Evolutionary conservation across 768 basidiomycete species (phyloP).

Genomic region (Candolleomyces aberdarensis): DNA sequence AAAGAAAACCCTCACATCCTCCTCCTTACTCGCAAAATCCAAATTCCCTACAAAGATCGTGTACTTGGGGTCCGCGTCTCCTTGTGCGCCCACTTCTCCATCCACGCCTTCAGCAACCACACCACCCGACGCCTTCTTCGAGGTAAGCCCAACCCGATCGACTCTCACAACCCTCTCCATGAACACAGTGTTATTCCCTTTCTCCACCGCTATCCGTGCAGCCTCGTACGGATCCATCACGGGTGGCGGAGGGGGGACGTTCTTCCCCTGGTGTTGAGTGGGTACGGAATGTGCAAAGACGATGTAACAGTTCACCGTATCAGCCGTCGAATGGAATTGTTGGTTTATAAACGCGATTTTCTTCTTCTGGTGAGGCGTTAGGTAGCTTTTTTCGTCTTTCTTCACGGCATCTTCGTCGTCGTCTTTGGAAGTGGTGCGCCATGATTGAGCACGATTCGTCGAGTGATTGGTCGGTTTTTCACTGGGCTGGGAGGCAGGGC

Average conservation of each 20-base stretch:
- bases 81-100: conserved; percentile 12
- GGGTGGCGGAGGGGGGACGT: conserved; percentile 47
- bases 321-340: conserved; percentile 79
- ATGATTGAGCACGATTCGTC: conserved; percentile 20
- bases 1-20: conserved; percentile 84
- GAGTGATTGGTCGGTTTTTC: neutral
- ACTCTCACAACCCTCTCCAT: conserved; percentile 78
- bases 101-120: neutral
- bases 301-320: conserved; percentile 82
- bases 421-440: conserved; percentile 51
- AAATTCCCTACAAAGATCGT: conserved; percentile 91
- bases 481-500: neutral
- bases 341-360: conserved; percentile 92
- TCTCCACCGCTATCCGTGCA: conserved; percentile 52
- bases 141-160: conserved; percentile 52
- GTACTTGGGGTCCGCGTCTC: conserved; percentile 66
- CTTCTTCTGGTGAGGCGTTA: conserved; percentile 86
- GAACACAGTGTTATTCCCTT: conserved; percentile 69
- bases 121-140: conserved; percentile 11
- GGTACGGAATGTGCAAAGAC: conserved; percentile 77
- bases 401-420: conserved; percentile 42
- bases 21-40: conserved; percentile 89
- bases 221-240: conserved; percentile 71
- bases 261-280: conserved; percentile 35
- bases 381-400: conserved; percentile 58